phyloP scores from a whole-genome alignment of 1,284 basidiomycete species.

The Fomitopsis betulina region DNA sequence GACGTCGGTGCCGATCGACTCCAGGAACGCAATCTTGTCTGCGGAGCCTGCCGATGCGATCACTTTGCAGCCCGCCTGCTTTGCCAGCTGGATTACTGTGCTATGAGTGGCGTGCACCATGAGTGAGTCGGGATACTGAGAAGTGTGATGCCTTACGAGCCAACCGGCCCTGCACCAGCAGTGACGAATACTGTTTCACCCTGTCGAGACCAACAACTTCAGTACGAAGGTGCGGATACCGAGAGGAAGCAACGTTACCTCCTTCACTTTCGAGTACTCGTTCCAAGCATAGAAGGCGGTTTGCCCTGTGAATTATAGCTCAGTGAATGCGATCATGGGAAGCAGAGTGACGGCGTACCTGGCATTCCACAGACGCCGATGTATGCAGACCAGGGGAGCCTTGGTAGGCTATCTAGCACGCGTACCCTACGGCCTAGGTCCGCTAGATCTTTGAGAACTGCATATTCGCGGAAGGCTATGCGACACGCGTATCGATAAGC shows the following conservation, averaged over 20 bases:
- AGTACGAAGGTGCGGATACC: background rate
- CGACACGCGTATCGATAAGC: background rate
- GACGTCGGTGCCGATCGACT: conserved; percentile 62
- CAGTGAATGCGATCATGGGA: background rate
- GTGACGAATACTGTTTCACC: background rate
- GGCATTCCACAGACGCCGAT: conserved; percentile 32
- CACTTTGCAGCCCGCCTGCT: conserved; percentile 59
- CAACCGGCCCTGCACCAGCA: conserved; percentile 13
- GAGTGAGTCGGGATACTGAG: too few relatives aligned
- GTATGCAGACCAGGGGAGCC: conserved; percentile 29
- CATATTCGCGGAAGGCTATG: conserved; percentile 19
- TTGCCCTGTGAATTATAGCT: background rate
- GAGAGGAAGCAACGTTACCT: background rate
- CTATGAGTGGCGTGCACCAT: conserved; percentile 12
- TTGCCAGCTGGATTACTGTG: conserved; percentile 58
- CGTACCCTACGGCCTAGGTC: conserved; percentile 1
- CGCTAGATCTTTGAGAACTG: conserved; percentile 7
- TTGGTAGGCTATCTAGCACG: conserved; percentile 20
- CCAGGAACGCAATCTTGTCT: conserved; percentile 64
- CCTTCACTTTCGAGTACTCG: background rate
- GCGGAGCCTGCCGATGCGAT: conserved; percentile 71
- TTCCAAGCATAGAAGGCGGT: background rate
- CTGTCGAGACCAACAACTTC: background rate
- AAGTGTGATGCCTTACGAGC: conserved; percentile 8
- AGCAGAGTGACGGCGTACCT: conserved; percentile 16